A percentile compares a stretch with the other conserved stretches of the same genome.
phyloP scores from a whole-genome alignment of 1,284 basidiomycete species.

The Vanrija sp. region DNA sequence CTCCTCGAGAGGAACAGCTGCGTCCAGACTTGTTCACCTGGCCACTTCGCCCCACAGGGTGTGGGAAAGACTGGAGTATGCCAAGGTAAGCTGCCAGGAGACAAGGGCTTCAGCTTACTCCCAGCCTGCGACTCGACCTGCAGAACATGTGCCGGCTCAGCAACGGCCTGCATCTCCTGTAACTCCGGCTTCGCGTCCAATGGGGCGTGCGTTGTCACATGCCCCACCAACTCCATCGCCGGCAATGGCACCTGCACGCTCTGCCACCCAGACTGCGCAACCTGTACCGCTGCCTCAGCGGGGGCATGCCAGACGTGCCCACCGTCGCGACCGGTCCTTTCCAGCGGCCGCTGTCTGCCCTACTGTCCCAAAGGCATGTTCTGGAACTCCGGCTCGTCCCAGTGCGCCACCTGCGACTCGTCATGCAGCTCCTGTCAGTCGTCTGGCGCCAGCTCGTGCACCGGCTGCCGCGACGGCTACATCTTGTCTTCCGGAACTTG shows the following conservation, averaged over 20 bases:
- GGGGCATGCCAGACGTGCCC: conserved; percentile 44
- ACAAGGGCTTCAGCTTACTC: conserved; percentile 21
- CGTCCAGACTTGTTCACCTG: conserved; percentile 36
- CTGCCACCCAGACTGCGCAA: conserved; percentile 48
- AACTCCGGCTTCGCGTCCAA: conserved; percentile 32
- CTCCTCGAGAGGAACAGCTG: conserved; percentile 43
- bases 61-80: background rate
- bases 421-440: conserved; percentile 40
- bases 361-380: conserved; percentile 41
- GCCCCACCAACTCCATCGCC: conserved; percentile 36
- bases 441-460: conserved; percentile 28
- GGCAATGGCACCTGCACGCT: conserved; percentile 38
- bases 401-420: conserved; percentile 41
- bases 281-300: conserved; percentile 32
- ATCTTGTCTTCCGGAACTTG: conserved; percentile 42
- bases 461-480: conserved; percentile 38
- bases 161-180: conserved; percentile 42
- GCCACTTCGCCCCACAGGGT: conserved; percentile 22
- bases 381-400: conserved; percentile 28
- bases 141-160: conserved; percentile 35
- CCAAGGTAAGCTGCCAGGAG: conserved; percentile 45
- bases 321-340: conserved; percentile 37
- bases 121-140: conserved; percentile 46
- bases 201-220: conserved; percentile 44
- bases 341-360: conserved; percentile 38